Evolutionary conservation across 208 protist genomes (phyloP).

Genomic region (Lotmaria passim): DNA sequence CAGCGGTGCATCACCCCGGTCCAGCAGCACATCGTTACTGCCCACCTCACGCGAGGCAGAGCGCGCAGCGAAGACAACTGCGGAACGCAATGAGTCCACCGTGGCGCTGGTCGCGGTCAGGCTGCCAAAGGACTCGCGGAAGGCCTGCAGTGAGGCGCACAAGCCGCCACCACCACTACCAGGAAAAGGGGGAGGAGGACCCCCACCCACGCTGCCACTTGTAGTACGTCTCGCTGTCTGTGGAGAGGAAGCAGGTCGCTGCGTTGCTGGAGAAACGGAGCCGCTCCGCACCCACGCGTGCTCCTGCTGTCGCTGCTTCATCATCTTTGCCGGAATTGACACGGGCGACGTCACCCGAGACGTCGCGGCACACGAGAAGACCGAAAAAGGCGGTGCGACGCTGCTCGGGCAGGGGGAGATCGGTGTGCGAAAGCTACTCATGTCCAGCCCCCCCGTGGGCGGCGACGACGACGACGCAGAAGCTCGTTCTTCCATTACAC

Average conservation of each 20-base stretch:
- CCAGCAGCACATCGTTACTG: not conserved
- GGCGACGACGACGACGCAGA: not conserved
- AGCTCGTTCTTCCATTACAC: too few species aligned
- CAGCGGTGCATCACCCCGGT: not conserved
- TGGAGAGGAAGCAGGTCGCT: not conserved
- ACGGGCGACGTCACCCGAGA: slow-evolving; percentile 16
- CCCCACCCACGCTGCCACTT: too few species aligned
- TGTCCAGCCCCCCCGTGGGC: slow-evolving; percentile 1
- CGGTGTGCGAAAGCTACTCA: slow-evolving; percentile 27
- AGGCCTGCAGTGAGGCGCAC: not conserved
- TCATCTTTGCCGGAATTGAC: slow-evolving; percentile 17
- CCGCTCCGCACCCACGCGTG: slow-evolving; percentile 7
- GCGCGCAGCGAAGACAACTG: not conserved
- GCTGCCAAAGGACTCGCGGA: slow-evolving; percentile 12
- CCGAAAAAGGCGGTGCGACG: slow-evolving; percentile 42
- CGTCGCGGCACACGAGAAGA: slow-evolving; percentile 27
- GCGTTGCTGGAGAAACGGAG: slow-evolving; percentile 4
- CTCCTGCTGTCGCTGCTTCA: slow-evolving; percentile 18
- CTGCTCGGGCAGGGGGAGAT: slow-evolving; percentile 45
- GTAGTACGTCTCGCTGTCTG: not conserved
- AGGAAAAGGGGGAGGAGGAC: too few species aligned
- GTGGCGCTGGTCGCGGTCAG: slow-evolving; percentile 4
- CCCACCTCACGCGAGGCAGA: not conserved
- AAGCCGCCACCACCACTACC: not conserved
- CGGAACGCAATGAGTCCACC: not conserved